Evolutionary conservation across 495 filamentous ascomycete genomes (phyloP), one percentile per base, ranked within the genome.

Genomic region (Neurospora sp.): DNA sequence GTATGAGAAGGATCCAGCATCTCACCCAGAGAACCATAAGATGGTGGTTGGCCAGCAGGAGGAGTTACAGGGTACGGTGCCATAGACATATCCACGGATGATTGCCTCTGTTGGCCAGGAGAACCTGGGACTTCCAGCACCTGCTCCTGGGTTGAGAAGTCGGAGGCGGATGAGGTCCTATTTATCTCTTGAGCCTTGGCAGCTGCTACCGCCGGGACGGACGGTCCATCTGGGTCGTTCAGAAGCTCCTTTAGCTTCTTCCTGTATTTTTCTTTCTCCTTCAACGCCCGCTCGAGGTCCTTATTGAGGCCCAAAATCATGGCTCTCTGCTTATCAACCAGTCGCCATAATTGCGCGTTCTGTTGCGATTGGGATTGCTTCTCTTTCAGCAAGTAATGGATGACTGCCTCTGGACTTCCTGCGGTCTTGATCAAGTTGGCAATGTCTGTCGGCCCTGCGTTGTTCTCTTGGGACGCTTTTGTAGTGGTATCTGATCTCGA

Each of bases 271-370:
- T 98, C 96, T 80, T 98, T 98, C 75, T 98, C 96, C 79, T 97
- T 97, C 76, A 97, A 79, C 4, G 95, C 90, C 69, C 92, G 89
- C 80, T 98, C 94, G 35, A 99, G 85, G 78, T 99, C 96, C 81
- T 96, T 96, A 76, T 98, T 98, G 44, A 99, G 84, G 1, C 96
- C 96, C 37, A 97, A 77, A 41, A 99, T 94, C 86, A 99, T 92
- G 0, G 94, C 90, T 68, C 96, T 87, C 81, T 99, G 96, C 81
- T 99, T 98, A 80, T 98, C 94, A 37, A 99, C 94, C 68, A 99
- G 82, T 70, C 93, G 90, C 96, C 96, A 99, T 73, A 99, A 82
- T 80, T 98, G 95, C 17, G 91, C 85, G 80, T 98, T 98, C 75
- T 97, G 96, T 72, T 93, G 90, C 8, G 92, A 87, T 42, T 93